Conservation (phyloP, 176 grass and related monocot genomes). For the Zoysia japonica region DNA sequence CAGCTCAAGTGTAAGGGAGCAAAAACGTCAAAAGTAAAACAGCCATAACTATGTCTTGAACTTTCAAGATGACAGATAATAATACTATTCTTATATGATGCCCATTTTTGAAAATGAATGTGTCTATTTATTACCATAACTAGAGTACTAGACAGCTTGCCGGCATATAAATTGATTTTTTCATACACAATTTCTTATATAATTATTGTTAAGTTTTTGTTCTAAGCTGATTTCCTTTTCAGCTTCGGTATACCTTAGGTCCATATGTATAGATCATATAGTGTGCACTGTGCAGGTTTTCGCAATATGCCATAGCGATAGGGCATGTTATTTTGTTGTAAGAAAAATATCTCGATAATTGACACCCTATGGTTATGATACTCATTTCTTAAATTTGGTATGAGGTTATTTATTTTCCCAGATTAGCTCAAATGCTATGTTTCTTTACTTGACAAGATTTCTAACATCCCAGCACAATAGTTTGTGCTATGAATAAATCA, state of each 20-base stretch:
- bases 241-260: background rate
- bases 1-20: slow-evolving; percentile 19
- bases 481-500: background rate
- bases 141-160: background rate
- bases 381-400: slow-evolving; percentile 3
- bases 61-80: slow-evolving; percentile 28
- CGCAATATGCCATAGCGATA: too few relatives aligned
- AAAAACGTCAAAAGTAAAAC: slow-evolving; percentile 18
- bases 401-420: background rate
- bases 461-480: background rate
- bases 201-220: background rate
- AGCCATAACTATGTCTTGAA: slow-evolving; percentile 19
- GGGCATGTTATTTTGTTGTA: slow-evolving; percentile 4
- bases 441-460: slow-evolving; percentile 14
- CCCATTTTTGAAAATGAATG: slow-evolving; percentile 3
- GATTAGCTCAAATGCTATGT: background rate
- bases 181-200: background rate
- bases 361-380: background rate
- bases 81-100: background rate
- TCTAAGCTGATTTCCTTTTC: slow-evolving; percentile 11
- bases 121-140: background rate
- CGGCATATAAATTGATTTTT: slow-evolving; percentile 16
- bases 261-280: background rate
- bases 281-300: background rate
- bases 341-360: slow-evolving; percentile 15